Evolutionary conservation across 2,329 filamentous ascomycete genomes (phyloP).

Genomic region (Chaetomiaceae sp.): DNA sequence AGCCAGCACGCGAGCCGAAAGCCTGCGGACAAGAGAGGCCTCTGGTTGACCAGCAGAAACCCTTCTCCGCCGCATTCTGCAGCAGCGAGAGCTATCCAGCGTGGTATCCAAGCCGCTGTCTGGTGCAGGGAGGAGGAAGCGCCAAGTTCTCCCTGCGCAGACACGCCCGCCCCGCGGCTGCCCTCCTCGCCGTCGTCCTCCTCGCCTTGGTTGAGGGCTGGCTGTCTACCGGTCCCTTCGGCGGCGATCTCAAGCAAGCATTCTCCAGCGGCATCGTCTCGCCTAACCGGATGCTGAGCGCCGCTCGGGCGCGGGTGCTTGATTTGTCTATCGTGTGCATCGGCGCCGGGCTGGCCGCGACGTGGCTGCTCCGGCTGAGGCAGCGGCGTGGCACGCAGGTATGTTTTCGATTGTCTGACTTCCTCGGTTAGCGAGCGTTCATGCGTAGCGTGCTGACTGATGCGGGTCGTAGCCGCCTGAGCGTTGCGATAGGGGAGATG

Average conservation of each 20-base stretch:
- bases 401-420: background rate
- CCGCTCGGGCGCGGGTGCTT: background rate
- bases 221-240: background rate
- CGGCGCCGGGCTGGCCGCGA: constrained; percentile 3
- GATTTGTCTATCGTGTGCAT: constrained; percentile 10
- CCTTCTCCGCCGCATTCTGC: too few relatives aligned
- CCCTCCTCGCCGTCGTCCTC: background rate
- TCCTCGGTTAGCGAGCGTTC: too few relatives aligned
- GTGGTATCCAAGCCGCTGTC: too few relatives aligned
- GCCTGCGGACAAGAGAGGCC: too few relatives aligned
- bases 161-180: background rate
- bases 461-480: background rate
- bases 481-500: background rate
- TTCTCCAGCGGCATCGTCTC: too few relatives aligned
- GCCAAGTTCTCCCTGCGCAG: background rate
- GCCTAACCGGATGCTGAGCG: too few relatives aligned
- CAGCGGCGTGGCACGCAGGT: background rate
- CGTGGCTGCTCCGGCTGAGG: constrained; percentile 8
- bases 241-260: background rate
- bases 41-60: too few relatives aligned
- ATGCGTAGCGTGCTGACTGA: background rate
- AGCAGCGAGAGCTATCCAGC: too few relatives aligned
- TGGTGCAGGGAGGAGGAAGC: background rate
- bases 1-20: too few relatives aligned
- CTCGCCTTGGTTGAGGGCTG: background rate